Conservation (phyloP, 169 alveolate genomes). For the Plasmodium gaboni region DNA sequence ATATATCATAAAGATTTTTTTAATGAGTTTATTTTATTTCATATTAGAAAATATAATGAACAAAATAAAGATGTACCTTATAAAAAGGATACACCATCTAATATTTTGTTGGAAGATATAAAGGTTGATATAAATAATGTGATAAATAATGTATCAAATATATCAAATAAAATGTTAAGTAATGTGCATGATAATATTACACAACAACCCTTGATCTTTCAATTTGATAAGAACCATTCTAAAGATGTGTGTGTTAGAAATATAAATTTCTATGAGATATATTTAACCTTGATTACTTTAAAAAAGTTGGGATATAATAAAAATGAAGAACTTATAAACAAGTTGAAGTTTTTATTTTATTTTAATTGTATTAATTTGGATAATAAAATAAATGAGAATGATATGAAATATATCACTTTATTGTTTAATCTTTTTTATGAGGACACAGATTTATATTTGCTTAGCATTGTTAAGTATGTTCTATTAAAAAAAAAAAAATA, state of each 20-base stretch:
- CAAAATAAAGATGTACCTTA: neutral
- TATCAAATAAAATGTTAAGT: neutral
- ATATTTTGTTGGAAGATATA: too few species aligned
- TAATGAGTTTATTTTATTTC: neutral
- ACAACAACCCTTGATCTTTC: neutral
- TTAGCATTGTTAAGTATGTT: slow-evolving; percentile 29
- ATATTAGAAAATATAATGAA: slow-evolving; percentile 6
- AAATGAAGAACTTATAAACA: slow-evolving; percentile 25
- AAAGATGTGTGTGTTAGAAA: slow-evolving; percentile 21
- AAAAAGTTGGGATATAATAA: slow-evolving; percentile 7
- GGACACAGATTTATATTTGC: slow-evolving; percentile 5
- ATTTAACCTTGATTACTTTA: slow-evolving; percentile 23
- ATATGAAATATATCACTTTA: slow-evolving; percentile 44
- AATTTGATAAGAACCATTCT: neutral
- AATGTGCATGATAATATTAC: neutral
- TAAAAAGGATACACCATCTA: too few species aligned
- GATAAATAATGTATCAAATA: too few species aligned
- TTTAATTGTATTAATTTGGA: slow-evolving; percentile 55
- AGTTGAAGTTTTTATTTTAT: slow-evolving; percentile 43
- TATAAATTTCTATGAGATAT: slow-evolving; percentile 50
- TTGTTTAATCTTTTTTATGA: slow-evolving; percentile 38
- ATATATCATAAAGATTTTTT: slow-evolving; percentile 38
- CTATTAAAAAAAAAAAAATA: neutral
- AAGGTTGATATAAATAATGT: too few species aligned
- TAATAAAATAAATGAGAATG: slow-evolving; percentile 20